A percentile compares a stretch with the other conserved stretches of the same genome.
Evolutionary conservation across 768 basidiomycete species (phyloP).

Genomic region (Tulasnella sp.): DNA sequence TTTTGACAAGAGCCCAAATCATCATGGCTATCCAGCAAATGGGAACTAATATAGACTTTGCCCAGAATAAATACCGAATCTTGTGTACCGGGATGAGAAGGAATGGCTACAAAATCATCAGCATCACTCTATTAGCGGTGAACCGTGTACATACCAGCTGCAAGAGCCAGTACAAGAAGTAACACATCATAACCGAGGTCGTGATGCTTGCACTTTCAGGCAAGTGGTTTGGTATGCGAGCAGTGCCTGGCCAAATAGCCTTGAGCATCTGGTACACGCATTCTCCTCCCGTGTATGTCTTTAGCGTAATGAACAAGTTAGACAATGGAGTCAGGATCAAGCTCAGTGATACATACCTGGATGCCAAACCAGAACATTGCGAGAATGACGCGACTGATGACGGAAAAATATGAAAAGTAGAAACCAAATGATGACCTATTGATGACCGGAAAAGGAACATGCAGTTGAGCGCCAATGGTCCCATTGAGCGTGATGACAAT

Average conservation of each 20-base stretch:
- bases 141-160: constrained; percentile 32
- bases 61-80: constrained; percentile 61
- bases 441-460: constrained; percentile 64
- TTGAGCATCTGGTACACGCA: constrained; percentile 64
- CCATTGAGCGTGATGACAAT: constrained; percentile 67
- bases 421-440: constrained; percentile 81
- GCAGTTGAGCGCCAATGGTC: constrained; percentile 48
- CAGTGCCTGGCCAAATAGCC: constrained; percentile 68
- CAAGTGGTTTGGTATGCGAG: constrained; percentile 50
- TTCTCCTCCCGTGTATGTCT: constrained; percentile 16
- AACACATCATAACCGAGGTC: constrained; percentile 56
- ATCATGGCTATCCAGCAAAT: constrained; percentile 55
- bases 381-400: constrained; percentile 60
- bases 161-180: constrained; percentile 64
- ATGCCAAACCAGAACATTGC: constrained; percentile 76
- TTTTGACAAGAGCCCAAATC: constrained; percentile 66
- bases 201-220: constrained; percentile 47
- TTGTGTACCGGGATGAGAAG: constrained; percentile 65
- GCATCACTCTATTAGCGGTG: background rate
- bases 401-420: constrained; percentile 79
- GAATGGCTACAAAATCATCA: constrained; percentile 32
- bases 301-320: background rate
- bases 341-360: constrained; percentile 28
- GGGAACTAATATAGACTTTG: constrained; percentile 52
- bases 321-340: background rate